Percentiles rank a stretch among this genome's conserved stretches.
These are phyloP conservation scores for Dothideomycetes sp. DNA, from an alignment of 2,329 filamentous ascomycete species.

Conservation along the genomic window DNA sequence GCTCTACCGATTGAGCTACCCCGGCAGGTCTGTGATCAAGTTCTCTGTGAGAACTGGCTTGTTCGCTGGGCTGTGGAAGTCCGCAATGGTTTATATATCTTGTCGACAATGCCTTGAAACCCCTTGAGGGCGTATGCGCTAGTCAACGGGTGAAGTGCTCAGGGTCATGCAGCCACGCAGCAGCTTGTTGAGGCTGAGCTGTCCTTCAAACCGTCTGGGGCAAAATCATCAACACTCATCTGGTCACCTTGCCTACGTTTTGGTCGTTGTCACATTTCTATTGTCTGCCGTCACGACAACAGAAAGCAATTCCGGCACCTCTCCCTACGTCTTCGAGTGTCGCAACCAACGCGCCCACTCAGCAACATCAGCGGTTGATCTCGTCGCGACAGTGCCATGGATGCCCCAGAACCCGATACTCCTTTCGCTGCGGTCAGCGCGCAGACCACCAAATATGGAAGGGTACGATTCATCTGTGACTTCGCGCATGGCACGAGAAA, in stretches of 20 bases:
- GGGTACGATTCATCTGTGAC: too few relatives aligned
- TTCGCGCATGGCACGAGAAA: neutral
- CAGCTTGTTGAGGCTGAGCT: neutral
- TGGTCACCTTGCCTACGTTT: too few relatives aligned
- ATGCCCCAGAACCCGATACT: constrained; percentile 79
- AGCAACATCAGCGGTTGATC: neutral
- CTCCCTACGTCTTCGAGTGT: neutral
- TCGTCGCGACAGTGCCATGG: constrained; percentile 61
- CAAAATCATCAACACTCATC: neutral
- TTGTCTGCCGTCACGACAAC: too few relatives aligned
- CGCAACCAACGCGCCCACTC: neutral
- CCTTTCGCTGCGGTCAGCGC: constrained; percentile 83
- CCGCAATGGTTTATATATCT: too few relatives aligned
- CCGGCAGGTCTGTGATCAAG: constrained; percentile 18
- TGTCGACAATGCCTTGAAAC: too few relatives aligned
- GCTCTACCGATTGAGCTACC: constrained; percentile 39
- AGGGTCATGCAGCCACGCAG: neutral
- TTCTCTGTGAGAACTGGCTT: neutral
- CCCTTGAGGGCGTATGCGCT: too few relatives aligned
- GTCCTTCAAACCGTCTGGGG: neutral
- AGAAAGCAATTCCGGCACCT: neutral
- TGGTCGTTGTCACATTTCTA: too few relatives aligned
- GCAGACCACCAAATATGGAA: constrained; percentile 66
- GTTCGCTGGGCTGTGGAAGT: too few relatives aligned
- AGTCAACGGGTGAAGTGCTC: neutral